A percentile compares a stretch with the other conserved stretches of the same genome.
phyloP scores from a whole-genome alignment of 148 eudicot genomes.

The Euryodendron excelsum region DNA sequence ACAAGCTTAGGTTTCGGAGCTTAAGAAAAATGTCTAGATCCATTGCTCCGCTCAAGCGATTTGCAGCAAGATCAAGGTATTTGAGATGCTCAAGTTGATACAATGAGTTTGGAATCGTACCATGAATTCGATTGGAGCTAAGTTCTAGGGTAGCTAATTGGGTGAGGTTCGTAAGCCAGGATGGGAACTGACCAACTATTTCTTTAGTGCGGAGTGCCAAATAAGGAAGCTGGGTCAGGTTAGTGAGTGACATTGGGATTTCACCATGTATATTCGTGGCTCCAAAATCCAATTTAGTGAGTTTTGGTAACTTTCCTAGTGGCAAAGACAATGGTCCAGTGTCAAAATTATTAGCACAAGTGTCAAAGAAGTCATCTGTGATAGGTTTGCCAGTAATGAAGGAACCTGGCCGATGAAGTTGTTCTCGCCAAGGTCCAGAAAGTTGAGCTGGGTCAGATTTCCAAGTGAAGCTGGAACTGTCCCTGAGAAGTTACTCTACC shows the following conservation, averaged over 20 bases:
- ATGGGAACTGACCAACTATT: constrained; percentile 22
- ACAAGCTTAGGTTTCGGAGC: not conserved
- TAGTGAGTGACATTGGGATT: constrained; percentile 21
- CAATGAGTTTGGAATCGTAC: constrained; percentile 7
- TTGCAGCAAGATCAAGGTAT: not conserved
- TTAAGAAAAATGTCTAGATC: no score
- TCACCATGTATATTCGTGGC: no score
- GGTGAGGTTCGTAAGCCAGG: no score
- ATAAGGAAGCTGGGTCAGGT: constrained; percentile 12
- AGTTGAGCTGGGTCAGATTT: no score
- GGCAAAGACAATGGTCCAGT: not conserved
- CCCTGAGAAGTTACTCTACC: constrained; percentile 5
- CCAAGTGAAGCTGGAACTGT: no score
- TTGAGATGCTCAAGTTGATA: not conserved
- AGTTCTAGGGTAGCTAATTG: not conserved
- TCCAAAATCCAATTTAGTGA: no score
- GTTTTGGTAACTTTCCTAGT: no score
- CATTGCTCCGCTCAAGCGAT: not conserved
- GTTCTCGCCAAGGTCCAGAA: no score
- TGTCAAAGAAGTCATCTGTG: not conserved
- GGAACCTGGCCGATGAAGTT: no score
- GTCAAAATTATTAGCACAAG: not conserved
- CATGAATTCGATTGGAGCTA: constrained; percentile 13
- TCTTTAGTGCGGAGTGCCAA: constrained; percentile 5
- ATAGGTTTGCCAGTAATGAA: no score